Percentiles rank a stretch among this genome's conserved stretches.
These are phyloP conservation scores for Nicotiana benthamiana DNA, from an alignment of 257 asterid species.

Conservation along the genomic window DNA sequence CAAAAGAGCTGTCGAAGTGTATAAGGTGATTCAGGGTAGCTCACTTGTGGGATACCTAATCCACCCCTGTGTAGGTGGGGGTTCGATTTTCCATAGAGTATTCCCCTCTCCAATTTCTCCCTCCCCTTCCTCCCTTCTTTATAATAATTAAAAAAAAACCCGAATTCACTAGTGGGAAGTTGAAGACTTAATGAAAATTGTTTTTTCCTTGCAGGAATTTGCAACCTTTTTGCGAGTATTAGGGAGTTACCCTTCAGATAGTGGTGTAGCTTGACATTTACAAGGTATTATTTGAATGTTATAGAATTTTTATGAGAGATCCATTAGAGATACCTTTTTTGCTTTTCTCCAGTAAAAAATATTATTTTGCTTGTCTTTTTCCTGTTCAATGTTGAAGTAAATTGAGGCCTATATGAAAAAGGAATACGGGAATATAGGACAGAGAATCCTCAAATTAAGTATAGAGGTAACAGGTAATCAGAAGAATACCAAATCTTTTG, in stretches of 20 bases:
- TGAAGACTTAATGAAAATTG: not conserved
- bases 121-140: too few species aligned
- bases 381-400: not conserved
- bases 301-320: not conserved
- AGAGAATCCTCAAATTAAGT: not conserved
- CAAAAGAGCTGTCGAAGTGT: not conserved
- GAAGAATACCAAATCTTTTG: not conserved
- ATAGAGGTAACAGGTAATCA: not conserved
- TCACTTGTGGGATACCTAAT: too few species aligned
- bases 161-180: too few species aligned
- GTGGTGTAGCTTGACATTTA: slow-evolving; percentile 48
- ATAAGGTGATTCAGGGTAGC: too few species aligned
- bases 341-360: not conserved
- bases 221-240: slow-evolving; percentile 90
- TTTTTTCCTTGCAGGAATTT: slow-evolving; percentile 60
- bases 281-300: slow-evolving; percentile 22
- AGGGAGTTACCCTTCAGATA: slow-evolving; percentile 94
- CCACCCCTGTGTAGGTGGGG: too few species aligned
- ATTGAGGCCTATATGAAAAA: not conserved
- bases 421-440: not conserved
- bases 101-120: too few species aligned
- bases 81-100: too few species aligned
- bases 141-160: too few species aligned
- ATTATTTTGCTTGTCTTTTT: not conserved
- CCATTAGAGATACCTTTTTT: not conserved